A percentile compares a stretch with the other conserved stretches of the same genome.
phyloP scores from a whole-genome alignment of 805 yeast genomes.

The Candida nonsorbophila region DNA sequence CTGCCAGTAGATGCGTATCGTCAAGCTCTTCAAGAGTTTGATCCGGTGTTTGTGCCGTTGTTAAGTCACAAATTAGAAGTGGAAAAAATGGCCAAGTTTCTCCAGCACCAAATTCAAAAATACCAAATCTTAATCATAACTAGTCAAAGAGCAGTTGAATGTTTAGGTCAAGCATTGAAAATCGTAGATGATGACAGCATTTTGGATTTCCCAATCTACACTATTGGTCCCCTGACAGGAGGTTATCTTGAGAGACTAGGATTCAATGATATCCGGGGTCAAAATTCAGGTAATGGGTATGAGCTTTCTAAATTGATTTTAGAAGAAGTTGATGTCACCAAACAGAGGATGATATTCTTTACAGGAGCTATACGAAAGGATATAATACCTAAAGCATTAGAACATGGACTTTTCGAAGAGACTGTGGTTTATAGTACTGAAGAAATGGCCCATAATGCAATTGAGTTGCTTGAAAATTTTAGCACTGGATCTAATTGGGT shows the following conservation, averaged over 20 bases:
- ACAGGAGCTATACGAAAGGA: conserved; percentile 87
- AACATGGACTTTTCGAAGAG: conserved; percentile 48
- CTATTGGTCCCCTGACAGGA: conserved; percentile 90
- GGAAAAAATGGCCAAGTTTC: conserved; percentile 34
- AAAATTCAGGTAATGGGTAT: conserved; percentile 75
- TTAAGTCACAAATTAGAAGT: conserved; percentile 57
- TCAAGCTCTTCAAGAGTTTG: conserved; percentile 5
- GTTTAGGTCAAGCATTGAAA: conserved; percentile 45
- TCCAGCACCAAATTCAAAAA: conserved; percentile 40
- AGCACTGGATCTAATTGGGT: conserved; percentile 49
- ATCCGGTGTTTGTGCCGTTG: conserved; percentile 63
- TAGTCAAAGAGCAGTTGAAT: conserved; percentile 88
- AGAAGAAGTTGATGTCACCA: conserved; percentile 13
- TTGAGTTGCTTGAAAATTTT: conserved; percentile 12
- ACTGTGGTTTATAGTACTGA: conserved; percentile 66
- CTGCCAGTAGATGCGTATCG: conserved; percentile 62
- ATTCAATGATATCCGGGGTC: conserved; percentile 60
- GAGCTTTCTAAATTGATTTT: conserved; percentile 61
- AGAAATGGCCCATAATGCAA: conserved; percentile 35
- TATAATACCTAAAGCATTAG: conserved; percentile 60
- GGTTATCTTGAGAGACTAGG: conserved; percentile 55
- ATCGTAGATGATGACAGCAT: conserved; percentile 21
- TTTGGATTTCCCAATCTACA: conserved; percentile 55
- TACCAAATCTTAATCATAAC: conserved; percentile 56
- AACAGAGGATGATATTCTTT: conserved; percentile 54